Evolutionary conservation across 768 basidiomycete genomes (phyloP).

Genomic region (Lentinus tigrinus): DNA sequence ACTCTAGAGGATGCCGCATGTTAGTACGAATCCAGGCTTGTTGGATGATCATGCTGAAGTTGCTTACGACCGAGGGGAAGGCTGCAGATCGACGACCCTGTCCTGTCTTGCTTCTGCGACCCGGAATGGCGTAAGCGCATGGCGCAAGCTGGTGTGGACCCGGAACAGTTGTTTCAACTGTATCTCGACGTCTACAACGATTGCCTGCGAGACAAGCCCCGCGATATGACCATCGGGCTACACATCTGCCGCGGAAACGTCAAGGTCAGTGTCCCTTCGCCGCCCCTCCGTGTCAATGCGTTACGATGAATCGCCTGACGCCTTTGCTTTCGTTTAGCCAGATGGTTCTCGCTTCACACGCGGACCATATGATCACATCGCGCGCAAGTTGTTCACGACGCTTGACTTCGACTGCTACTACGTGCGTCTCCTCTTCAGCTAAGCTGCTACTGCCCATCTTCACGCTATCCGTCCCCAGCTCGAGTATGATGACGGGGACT

Average conservation of each 20-base stretch:
- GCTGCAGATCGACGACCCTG: slow-evolving; percentile 45
- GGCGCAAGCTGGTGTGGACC: slow-evolving; percentile 56
- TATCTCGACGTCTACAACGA: slow-evolving; percentile 61
- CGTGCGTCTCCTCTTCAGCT: slow-evolving; percentile 12
- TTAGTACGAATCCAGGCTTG: background rate
- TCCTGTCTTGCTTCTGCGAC: slow-evolving; percentile 61
- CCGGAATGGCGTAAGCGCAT: slow-evolving; percentile 51
- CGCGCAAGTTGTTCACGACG: slow-evolving; percentile 49
- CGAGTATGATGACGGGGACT: slow-evolving; percentile 61
- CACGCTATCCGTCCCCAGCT: slow-evolving; percentile 31
- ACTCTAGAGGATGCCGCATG: slow-evolving; percentile 38
- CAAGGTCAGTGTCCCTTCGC: slow-evolving; percentile 34
- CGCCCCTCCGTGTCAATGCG: too few species aligned
- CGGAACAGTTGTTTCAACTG: slow-evolving; percentile 62
- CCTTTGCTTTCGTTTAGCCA: slow-evolving; percentile 31
- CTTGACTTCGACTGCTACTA: slow-evolving; percentile 53
- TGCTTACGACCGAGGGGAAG: slow-evolving; percentile 19
- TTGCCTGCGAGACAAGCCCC: slow-evolving; percentile 48
- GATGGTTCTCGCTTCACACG: slow-evolving; percentile 51
- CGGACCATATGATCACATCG: slow-evolving; percentile 55
- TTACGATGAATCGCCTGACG: too few species aligned
- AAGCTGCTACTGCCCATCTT: background rate
- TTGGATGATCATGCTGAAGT: background rate
- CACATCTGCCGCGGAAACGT: slow-evolving; percentile 55
- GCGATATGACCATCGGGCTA: slow-evolving; percentile 51